Percentiles rank a stretch among this genome's conserved stretches.
Evolutionary conservation across 164 flowering plant genomes (phyloP).

Genomic region (Saururus chinensis): DNA sequence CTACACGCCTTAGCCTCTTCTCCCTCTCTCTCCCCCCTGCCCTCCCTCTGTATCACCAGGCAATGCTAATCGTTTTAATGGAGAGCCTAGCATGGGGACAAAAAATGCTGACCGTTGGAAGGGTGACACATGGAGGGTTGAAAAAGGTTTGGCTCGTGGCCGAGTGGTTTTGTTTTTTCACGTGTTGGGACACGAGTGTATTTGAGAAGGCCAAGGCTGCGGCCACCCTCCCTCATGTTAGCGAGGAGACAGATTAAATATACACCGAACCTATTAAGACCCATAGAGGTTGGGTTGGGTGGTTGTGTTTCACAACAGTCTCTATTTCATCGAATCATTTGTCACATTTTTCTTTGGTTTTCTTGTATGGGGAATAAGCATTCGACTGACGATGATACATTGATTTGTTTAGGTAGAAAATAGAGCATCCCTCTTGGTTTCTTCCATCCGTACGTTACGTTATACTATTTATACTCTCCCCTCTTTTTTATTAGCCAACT

Average conservation of each 20-base stretch:
- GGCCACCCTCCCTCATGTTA: neutral
- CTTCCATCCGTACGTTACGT: too few relatives aligned
- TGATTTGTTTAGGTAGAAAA: too few relatives aligned
- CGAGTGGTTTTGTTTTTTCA: conserved; percentile 17
- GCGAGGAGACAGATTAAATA: too few relatives aligned
- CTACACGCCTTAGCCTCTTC: conserved; percentile 18
- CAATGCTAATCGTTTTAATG: conserved; percentile 12
- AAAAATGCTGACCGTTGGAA: conserved; percentile 13
- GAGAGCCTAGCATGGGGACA: conserved; percentile 14
- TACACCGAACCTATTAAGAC: too few relatives aligned
- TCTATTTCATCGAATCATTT: conserved; percentile 1
- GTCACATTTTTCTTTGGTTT: neutral
- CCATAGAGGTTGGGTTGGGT: too few relatives aligned
- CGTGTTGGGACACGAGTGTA: conserved; percentile 3
- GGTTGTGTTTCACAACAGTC: neutral
- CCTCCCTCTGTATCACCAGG: conserved; percentile 7
- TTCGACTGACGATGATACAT: too few relatives aligned
- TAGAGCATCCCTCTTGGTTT: too few relatives aligned
- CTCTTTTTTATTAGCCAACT: too few relatives aligned
- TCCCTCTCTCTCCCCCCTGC: conserved; percentile 14
- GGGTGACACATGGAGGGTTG: conserved; percentile 27
- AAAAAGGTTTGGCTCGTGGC: conserved; percentile 2
- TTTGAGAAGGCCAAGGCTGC: neutral
- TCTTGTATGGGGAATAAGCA: too few relatives aligned
- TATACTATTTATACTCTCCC: too few relatives aligned